Evolutionary conservation across 768 basidiomycete genomes (phyloP).

Genomic region (Ramaria rubella): DNA sequence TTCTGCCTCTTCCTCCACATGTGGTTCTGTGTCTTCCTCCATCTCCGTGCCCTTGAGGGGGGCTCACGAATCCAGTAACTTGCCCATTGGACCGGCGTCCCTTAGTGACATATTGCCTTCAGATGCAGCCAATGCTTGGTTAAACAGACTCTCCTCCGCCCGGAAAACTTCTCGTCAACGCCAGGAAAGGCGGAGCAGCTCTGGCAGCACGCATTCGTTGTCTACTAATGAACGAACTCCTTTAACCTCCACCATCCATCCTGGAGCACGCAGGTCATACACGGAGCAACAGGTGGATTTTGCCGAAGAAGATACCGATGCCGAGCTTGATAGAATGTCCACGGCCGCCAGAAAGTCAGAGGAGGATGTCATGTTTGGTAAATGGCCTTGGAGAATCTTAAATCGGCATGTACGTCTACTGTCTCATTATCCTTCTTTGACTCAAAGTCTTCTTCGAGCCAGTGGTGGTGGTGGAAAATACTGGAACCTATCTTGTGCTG

Average conservation of each 20-base stretch:
- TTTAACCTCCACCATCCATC: slow-evolving; percentile 22
- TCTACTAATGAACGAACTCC: slow-evolving; percentile 33
- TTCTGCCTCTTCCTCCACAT: slow-evolving; percentile 38
- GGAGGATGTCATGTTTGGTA: slow-evolving; percentile 52
- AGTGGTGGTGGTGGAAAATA: slow-evolving; percentile 84
- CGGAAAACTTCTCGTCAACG: background rate
- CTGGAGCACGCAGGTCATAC: background rate
- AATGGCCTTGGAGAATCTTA: slow-evolving; percentile 61
- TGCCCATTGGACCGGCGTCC: slow-evolving; percentile 7
- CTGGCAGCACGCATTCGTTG: background rate
- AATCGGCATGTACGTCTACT: slow-evolving; percentile 55
- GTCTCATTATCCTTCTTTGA: background rate
- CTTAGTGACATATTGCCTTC: slow-evolving; percentile 11
- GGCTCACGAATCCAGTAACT: slow-evolving; percentile 42
- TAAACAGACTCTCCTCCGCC: background rate
- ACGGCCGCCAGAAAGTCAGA: slow-evolving; percentile 38
- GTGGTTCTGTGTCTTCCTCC: slow-evolving; percentile 68
- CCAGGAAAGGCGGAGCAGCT: background rate
- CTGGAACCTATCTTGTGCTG: slow-evolving; percentile 59
- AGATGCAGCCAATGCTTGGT: slow-evolving; percentile 18
- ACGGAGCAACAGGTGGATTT: slow-evolving; percentile 4
- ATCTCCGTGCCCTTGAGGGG: slow-evolving; percentile 73
- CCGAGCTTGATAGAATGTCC: slow-evolving; percentile 26
- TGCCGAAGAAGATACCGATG: slow-evolving; percentile 16
- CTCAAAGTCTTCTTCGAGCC: slow-evolving; percentile 1